Percentiles rank a stretch among this genome's conserved stretches.
phyloP scores from a whole-genome alignment of 2,329 filamentous ascomycete species.

The Cordyceps cicadae region DNA sequence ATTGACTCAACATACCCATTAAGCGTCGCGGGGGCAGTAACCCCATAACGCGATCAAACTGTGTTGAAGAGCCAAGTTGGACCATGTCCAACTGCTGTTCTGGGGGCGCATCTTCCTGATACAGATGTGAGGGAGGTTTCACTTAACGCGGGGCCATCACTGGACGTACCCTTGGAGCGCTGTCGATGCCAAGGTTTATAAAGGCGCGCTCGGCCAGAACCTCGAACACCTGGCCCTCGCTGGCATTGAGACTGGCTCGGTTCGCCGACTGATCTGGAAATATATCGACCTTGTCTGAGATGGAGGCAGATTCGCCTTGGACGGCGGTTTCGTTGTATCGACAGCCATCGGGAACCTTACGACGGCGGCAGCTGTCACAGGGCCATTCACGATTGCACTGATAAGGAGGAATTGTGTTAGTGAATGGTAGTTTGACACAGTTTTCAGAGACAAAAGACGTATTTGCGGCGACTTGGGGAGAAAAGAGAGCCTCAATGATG shows the following conservation, averaged over 20 bases:
- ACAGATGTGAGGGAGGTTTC: neutral
- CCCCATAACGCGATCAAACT: constrained; percentile 19
- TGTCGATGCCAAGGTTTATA: constrained; percentile 17
- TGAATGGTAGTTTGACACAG: neutral
- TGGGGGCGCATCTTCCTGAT: constrained; percentile 3
- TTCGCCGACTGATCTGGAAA: neutral
- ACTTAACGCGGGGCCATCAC: too few species aligned
- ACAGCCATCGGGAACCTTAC: constrained; percentile 23
- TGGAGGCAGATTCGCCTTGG: constrained; percentile 9
- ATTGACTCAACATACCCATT: constrained; percentile 17
- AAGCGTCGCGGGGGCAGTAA: constrained; percentile 19
- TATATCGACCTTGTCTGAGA: neutral
- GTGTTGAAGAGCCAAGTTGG: constrained; percentile 14
- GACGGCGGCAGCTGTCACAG: constrained; percentile 24
- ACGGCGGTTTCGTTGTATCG: constrained; percentile 17
- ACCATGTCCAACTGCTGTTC: constrained; percentile 16
- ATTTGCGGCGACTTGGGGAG: too few species aligned
- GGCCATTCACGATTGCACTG: constrained; percentile 27
- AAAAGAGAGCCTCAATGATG: neutral
- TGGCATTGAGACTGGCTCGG: constrained; percentile 1
- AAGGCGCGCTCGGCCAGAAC: constrained; percentile 17
- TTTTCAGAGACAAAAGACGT: too few species aligned
- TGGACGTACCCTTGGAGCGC: neutral
- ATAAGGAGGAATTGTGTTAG: constrained; percentile 10
- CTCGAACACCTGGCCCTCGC: constrained; percentile 13